Evolutionary conservation across 805 yeast genomes (phyloP), one percentile per base, ranked within the genome.

Genomic region (Candida silvatica): DNA sequence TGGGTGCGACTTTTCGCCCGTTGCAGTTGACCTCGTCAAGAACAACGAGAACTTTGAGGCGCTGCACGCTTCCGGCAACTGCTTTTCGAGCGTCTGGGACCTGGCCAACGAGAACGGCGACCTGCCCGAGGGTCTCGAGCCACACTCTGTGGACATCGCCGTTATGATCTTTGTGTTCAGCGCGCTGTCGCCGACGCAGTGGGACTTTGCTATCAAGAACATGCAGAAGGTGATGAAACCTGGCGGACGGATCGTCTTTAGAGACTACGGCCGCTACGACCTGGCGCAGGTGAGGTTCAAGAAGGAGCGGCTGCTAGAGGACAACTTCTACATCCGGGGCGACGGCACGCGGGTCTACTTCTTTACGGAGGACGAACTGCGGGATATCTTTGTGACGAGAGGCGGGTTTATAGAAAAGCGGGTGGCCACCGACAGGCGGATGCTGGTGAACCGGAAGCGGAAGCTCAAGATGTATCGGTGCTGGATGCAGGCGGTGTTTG

Each of bases 291-390:
- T 92, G 37, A 63, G 98, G 47, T 87, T 90, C 65, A 92, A 92
- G 59, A 83, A 82, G 55, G 81, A 84, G 32, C 72, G 97, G 48
- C 59, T 85, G 19, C 57, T 92, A 37, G 95, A 85, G 36, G 97
- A 90, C 37, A 88, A 92, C 58, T 92, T 92, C 52, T 92, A 92
- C 58, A 86, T 88, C 26, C 74, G 98, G 51, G 98, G 98, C 26
- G 98, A 92, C 55, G 98, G 98, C 32, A 92, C 98, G 0, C 69
- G 98, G 47, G 98, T 92, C 9, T 92, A 92, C 56, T 92, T 92
- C 62, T 92, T 92, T 64, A 85, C 95, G 2, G 97, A 90, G 54
- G 95, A 90, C 39, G 96, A 80, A 59, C 59, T 90, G 38, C 66
- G 83, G 41, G 63, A 70, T 30, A 82, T 90, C 3, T 92, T 90